These are phyloP conservation scores for Solanum neorickii DNA, from an alignment of 257 asterid species.

Conservation along the genomic window DNA sequence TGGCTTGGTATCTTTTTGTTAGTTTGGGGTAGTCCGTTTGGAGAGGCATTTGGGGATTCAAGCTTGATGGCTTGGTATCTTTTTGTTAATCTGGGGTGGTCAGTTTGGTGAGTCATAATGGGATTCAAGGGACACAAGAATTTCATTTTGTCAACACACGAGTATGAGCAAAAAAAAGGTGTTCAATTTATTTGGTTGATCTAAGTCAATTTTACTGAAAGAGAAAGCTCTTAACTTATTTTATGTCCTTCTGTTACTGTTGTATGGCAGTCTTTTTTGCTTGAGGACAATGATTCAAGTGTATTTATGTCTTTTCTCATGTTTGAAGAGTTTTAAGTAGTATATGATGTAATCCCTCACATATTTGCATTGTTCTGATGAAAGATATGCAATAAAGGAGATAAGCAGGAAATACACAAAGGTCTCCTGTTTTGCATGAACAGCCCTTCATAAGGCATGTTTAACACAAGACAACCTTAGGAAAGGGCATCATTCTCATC, in stretches of 20 bases:
- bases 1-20: neutral
- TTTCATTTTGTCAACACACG: neutral
- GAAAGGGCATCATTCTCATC: neutral
- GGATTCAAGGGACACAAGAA: neutral
- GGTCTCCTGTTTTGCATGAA: neutral
- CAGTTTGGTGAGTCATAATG: neutral
- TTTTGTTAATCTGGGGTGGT: neutral
- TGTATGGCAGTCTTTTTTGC: neutral
- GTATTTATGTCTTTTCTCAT: neutral
- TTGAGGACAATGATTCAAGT: neutral
- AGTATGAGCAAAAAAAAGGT: neutral
- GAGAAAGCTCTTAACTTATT: neutral
- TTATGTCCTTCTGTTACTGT: neutral
- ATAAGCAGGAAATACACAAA: neutral
- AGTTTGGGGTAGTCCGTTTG: neutral
- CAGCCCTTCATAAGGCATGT: neutral
- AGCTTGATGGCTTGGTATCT: neutral
- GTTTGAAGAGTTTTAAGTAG: neutral
- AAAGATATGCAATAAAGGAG: neutral
- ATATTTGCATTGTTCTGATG: neutral
- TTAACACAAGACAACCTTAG: neutral
- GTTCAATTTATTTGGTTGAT: neutral
- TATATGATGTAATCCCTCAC: neutral
- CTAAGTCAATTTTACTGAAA: neutral
- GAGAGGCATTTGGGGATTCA: neutral